phyloP scores from a whole-genome alignment of 768 basidiomycete genomes.

The Boletus reticulatus region DNA sequence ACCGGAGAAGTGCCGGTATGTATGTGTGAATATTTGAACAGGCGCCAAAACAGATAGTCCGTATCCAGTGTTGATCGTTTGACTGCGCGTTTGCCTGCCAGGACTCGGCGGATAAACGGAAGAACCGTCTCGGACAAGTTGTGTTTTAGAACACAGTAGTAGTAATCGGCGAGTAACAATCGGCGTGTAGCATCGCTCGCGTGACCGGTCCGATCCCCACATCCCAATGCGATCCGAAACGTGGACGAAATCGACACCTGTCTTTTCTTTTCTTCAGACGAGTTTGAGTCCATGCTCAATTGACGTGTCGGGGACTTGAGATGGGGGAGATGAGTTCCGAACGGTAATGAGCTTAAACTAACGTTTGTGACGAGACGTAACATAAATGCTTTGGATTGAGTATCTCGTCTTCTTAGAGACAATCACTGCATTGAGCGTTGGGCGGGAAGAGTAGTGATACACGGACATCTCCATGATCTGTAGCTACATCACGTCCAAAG shows the following conservation, averaged over 20 bases:
- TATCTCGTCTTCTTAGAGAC: no score
- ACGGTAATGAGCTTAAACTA: no score
- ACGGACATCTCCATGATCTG: no score
- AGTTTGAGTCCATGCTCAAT: neutral
- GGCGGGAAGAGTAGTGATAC: no score
- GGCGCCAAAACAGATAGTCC: neutral
- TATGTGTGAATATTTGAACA: no score
- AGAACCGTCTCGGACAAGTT: neutral
- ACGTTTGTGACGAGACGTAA: neutral
- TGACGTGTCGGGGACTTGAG: neutral
- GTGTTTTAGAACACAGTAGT: neutral
- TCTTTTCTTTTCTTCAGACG: neutral
- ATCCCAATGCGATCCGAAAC: constrained; percentile 1
- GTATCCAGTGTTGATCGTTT: neutral
- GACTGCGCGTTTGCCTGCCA: neutral
- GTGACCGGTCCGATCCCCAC: neutral
- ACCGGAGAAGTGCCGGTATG: neutral
- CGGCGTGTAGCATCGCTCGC: neutral
- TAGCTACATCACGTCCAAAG: neutral
- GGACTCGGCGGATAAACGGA: neutral
- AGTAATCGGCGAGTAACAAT: neutral
- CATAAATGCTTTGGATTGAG: no score
- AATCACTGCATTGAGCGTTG: no score
- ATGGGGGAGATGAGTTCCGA: neutral
- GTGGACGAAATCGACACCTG: neutral